phyloP scores from a whole-genome alignment of 2,329 filamentous ascomycete genomes.

The Exophiala bonariae region DNA sequence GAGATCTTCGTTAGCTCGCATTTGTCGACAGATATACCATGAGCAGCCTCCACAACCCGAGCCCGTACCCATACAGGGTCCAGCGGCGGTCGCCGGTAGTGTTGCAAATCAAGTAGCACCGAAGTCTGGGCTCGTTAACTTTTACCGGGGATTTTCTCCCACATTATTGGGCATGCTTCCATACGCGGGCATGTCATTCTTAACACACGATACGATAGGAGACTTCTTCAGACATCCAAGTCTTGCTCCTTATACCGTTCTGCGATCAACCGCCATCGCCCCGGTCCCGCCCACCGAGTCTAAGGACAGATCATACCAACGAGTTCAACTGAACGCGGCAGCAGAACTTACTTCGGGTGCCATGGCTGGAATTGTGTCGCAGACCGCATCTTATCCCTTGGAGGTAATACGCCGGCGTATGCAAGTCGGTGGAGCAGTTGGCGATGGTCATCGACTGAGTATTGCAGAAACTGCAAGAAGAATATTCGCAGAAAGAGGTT shows the following conservation, averaged over 20 bases:
- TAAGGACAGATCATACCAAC: conserved; percentile 48
- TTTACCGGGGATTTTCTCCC: conserved; percentile 90
- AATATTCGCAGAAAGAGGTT: conserved; percentile 74
- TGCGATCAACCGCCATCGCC: conserved; percentile 49
- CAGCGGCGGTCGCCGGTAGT: conserved; percentile 41
- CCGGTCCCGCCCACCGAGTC: conserved; percentile 35
- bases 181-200: conserved; percentile 92
- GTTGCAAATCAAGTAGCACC: conserved; percentile 56
- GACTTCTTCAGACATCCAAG: conserved; percentile 73
- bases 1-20: conserved; percentile 69
- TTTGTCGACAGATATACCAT: conserved; percentile 83
- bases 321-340: conserved; percentile 75
- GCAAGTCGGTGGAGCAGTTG: conserved; percentile 94
- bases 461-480: conserved; percentile 75
- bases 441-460: conserved; percentile 76
- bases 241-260: conserved; percentile 74
- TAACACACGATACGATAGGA: conserved; percentile 87
- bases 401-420: conserved; percentile 90
- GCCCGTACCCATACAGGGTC: conserved; percentile 35
- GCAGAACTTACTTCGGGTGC: conserved; percentile 85
- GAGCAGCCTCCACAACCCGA: conserved; percentile 58
- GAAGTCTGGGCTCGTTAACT: conserved; percentile 74
- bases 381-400: conserved; percentile 89
- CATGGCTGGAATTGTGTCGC: conserved; percentile 81
- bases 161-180: conserved; percentile 94